These are phyloP conservation scores for Fusarium circinatum DNA, from an alignment of 2,329 filamentous ascomycete species.

Conservation along the genomic window DNA sequence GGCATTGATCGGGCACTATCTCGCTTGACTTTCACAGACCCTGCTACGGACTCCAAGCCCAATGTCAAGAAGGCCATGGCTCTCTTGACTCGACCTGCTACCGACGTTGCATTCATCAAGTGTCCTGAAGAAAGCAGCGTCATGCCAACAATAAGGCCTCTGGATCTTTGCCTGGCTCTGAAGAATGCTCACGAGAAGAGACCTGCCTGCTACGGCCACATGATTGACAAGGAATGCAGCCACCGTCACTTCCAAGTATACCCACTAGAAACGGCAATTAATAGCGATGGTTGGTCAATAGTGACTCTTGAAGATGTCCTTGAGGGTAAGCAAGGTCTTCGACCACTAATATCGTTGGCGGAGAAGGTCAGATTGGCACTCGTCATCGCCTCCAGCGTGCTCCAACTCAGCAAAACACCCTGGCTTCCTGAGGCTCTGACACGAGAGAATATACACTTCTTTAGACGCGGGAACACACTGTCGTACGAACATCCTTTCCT, in stretches of 20 bases:
- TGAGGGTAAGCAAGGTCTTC: not conserved
- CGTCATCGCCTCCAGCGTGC: not conserved
- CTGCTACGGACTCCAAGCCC: rapidly evolving
- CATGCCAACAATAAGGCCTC: not conserved
- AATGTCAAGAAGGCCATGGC: not conserved
- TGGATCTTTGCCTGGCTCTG: not conserved
- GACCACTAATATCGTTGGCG: not conserved
- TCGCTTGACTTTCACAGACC: rapidly evolving
- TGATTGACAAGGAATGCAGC: not conserved
- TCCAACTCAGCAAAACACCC: not conserved
- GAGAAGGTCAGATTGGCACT: not conserved
- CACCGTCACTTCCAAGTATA: not conserved
- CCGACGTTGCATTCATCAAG: not conserved
- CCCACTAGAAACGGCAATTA: rapidly evolving
- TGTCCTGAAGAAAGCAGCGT: not conserved
- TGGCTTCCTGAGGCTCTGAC: not conserved
- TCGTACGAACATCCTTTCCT: not conserved
- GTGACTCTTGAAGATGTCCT: not conserved
- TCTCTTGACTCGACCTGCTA: rapidly evolving
- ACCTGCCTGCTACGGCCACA: not conserved
- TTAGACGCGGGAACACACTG: not conserved
- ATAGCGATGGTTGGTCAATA: not conserved
- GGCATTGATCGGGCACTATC: not conserved
- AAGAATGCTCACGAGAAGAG: not conserved
- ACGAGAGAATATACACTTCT: not conserved